Evolutionary conservation across 1,284 basidiomycete species (phyloP), one percentile per base, ranked within the genome.

Genomic region (Moesziomyces globuligerus): DNA sequence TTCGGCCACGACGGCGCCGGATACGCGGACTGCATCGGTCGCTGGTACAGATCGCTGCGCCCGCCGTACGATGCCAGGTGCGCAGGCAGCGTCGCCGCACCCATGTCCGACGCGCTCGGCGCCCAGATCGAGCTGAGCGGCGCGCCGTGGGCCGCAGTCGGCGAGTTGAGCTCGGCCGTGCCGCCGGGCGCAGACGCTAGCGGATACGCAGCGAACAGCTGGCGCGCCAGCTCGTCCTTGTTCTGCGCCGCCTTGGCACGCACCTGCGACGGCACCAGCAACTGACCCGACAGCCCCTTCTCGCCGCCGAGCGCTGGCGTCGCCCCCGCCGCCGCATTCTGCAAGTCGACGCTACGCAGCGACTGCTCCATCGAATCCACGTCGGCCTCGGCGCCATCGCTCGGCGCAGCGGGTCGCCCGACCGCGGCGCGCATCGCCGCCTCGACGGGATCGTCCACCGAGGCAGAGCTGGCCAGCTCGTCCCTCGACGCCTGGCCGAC

Each of bases 401-500:
- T 42, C 13, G 41, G 46, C 7, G 40, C 28, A 24, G 44, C 38
- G 23, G 38, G 42, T n/a, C 56, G 51, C 2, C 38, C 49, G 41
- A 71, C 72, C 5, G 76, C 62, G 10, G 73, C 78, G 15, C 75
- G 65, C 76, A 80, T 78, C 3, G 76, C 78, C 23, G 74, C 46
- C n/a, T 79, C 73, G 6, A 77, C 68, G 3, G 75, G 72, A 42
- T 78, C 79, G 20, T 80, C 78, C 18, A 64, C 56, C 17, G 60
- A 55, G 24, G 61, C 72, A 5, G 72, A 69, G 25, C 45, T 70
- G 25, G 48, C 26, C 4, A 42, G 42, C n/a, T 62, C 42, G 15
- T 37, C 46, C 15, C n/a, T n/a, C n/a, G n/a, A n/a, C n/a, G n/a
- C n/a, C n/a, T n/a, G n/a, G n/a, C n/a, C n/a, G n/a, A n/a, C n/a